These are phyloP conservation scores for Xylariaceae sp. DNA, from an alignment of 2,329 filamentous ascomycete species.

Conservation along the genomic window DNA sequence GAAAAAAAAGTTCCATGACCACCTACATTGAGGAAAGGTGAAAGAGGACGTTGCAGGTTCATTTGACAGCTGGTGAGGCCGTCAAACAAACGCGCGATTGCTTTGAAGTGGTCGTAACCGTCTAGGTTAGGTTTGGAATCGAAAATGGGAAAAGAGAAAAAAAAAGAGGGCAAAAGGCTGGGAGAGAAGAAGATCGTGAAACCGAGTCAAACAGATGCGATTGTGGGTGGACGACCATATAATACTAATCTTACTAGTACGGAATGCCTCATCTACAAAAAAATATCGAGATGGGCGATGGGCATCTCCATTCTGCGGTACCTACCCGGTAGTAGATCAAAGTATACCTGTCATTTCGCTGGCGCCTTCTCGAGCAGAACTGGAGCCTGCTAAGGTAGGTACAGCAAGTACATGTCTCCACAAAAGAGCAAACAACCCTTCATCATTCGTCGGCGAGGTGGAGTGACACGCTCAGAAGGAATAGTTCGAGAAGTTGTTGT, in stretches of 20 bases:
- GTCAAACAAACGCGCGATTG: constrained; percentile 85
- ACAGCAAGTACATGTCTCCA: neutral
- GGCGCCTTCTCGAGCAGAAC: too few species aligned
- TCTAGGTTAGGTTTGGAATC: constrained; percentile 13
- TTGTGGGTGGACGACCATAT: constrained; percentile 5
- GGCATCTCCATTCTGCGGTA: too few species aligned
- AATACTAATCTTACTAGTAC: neutral
- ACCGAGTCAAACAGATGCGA: too few species aligned
- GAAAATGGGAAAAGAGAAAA: neutral
- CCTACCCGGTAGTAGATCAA: neutral
- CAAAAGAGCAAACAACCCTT: neutral
- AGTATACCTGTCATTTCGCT: too few species aligned
- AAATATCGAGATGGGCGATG: constrained; percentile 1
- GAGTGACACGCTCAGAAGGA: neutral
- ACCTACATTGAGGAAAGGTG: constrained; percentile 60
- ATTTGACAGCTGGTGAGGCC: constrained; percentile 85
- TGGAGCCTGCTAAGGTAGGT: neutral
- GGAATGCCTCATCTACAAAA: neutral
- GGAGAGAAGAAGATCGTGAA: constrained; percentile 5
- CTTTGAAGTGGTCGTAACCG: constrained; percentile 17
- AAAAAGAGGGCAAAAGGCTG: too few species aligned
- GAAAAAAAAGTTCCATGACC: too few species aligned
- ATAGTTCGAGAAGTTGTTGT: neutral
- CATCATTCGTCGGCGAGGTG: too few species aligned
- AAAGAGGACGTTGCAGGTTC: constrained; percentile 79